Base-by-base conservation (phyloP, 768 basidiomycete genomes). In the Kwoniella sp. region DNA sequence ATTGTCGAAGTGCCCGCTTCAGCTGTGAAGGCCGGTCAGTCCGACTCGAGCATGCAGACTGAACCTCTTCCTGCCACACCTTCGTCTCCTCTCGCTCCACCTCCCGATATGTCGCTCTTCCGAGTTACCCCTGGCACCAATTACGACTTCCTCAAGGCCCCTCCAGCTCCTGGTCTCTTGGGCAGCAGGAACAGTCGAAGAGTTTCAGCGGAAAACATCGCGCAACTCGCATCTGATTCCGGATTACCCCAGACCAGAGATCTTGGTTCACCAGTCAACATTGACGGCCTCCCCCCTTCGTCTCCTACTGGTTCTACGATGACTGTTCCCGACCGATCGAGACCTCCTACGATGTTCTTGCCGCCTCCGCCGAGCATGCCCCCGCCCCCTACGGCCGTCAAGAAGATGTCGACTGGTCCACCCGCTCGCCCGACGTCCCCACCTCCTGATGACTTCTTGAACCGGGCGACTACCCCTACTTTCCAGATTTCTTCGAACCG, bases 361-460 rank as follows among this genome's bases (percentile, higher is more conserved):
- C 83, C 34, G 70, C 83, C 38, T 52, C 82, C 65, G 20, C 81
- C 79, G 9, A 71, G 65, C 17, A 75, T 82, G 56, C 76, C 82
- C 15, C 73, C 82, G 20, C 77, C 81, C 9, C 28, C 82, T 84
- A 4, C 84, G 88, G 29, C 62, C 26, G 90, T 91, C 82, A 92
- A 89, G 82, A 86, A 89, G 58, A 93, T 92, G 52, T 91, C 92
- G 0, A 91, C 87, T 67, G 80, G 82, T 4, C 90, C 90, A 12
- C 93, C 94, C 0, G 89, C 91, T 29, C 85, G 94, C 50, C 95
- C 95, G 0, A 89, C 88, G 2, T 97, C 95, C 0, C 94, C 95
- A 1, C 94, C 93, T 4, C 95, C 93, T 20, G 83, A 89, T 20
- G 93, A 97, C 62, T 89, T 96, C 75, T 88, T 96, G 66, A 89